Base-by-base conservation (phyloP, 2,329 filamentous ascomycete genomes). In the Aulographum hederae region DNA sequence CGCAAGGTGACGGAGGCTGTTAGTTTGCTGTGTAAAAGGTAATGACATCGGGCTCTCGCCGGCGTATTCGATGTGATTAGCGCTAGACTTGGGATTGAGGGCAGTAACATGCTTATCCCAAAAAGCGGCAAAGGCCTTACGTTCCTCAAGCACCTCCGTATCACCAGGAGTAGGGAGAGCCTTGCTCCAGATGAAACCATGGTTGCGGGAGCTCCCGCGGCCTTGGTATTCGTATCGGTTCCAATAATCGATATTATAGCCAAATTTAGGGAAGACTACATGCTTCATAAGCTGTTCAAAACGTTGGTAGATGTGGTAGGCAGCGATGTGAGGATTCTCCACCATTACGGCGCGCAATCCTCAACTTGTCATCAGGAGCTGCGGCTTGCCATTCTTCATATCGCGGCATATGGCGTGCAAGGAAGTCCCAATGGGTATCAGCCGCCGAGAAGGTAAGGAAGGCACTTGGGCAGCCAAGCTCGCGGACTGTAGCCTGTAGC, bases 401-500 rank as follows among this genome's bases (percentile, higher is more conserved):
- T 8, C 15, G 10, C 11, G 27, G 27, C 27, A 29, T 29, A 16
- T 11, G 15, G 8, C 14, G 11, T 14, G 14, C 14, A 8, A 29
- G 27, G 14, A 10, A 11, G 15, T 29, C 27, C 27, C 27, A 29
- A 16, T 29, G 27, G 15, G 8, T 8, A 29, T 29, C 27, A 16
- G 27, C 27, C 15, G 27, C 27, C 10, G 27, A 29, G 27, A 29
- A 16, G 11, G 27, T 29, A 14, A 29, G 8, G 15, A 29, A 29
- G 11, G 14, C 8, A 29, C 14, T 11, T 14, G 27, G 27, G 15
- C 27, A 29, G 10, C 27, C 27, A 16, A 29, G 27, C 14, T 29
- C 8, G 10, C 15, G 27, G 27, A 29, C 27, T 8, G 11, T 16
- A 10, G 27, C 27, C 14, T 29, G 8, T 29, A 29, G 14, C 10